Conservation (phyloP, 2,329 filamentous ascomycete genomes). For the Aspergillus intermedius region DNA sequence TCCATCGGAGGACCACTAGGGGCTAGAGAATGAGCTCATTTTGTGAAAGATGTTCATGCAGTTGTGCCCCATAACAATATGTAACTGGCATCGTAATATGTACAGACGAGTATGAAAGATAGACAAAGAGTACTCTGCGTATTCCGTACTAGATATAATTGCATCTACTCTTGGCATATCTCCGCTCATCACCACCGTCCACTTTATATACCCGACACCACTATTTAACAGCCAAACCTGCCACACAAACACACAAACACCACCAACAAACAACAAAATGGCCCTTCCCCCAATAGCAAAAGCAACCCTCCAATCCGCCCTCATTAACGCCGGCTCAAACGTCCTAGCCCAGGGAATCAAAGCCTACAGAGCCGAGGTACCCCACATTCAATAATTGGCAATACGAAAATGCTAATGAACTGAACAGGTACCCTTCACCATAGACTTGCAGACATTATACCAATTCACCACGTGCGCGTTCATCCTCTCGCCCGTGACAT, state of each 20-base stretch:
- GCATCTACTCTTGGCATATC: no score
- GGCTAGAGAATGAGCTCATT: no score
- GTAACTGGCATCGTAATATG: no score
- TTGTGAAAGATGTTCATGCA: no score
- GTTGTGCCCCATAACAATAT: no score
- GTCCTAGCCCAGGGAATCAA: slow-evolving; percentile 50
- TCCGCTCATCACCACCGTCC: no score
- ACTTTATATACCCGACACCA: no score
- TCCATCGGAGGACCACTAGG: no score
- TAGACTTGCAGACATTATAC: slow-evolving; percentile 46
- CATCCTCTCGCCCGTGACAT: slow-evolving; percentile 52
- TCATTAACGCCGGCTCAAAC: slow-evolving; percentile 50
- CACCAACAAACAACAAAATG: slow-evolving; percentile 11
- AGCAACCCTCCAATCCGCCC: slow-evolving; percentile 49
- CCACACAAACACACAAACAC: neutral
- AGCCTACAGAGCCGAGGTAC: slow-evolving; percentile 42
- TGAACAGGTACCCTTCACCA: slow-evolving; percentile 34
- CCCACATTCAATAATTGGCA: neutral
- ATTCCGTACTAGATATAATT: no score
- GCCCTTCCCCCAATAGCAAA: slow-evolving; percentile 43
- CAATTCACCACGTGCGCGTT: slow-evolving; percentile 51
- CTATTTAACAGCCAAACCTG: no score
- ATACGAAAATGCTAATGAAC: neutral
- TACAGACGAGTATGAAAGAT: no score
- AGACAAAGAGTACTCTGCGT: no score